Evolutionary conservation across 1,139 yeast genomes (phyloP).

Genomic region (Debaryomyces singareniensis): DNA sequence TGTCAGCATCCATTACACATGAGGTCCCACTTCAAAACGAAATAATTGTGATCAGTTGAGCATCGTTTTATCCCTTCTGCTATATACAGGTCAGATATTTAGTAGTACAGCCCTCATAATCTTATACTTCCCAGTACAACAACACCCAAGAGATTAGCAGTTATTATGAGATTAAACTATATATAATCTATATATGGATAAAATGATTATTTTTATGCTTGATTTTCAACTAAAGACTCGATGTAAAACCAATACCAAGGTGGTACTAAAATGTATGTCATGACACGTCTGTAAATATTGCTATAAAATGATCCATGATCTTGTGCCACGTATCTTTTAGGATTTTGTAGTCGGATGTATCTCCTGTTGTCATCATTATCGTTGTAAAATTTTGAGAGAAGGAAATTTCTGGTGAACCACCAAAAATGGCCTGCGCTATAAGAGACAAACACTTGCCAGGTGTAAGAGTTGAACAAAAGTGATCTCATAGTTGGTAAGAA

Average conservation of each 20-base stretch:
- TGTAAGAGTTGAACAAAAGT: constrained; percentile 7
- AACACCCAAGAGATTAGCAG: too few species aligned
- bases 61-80: too few species aligned
- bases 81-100: too few species aligned
- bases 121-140: too few species aligned
- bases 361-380: constrained; percentile 14
- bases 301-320: constrained; percentile 9
- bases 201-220: background rate
- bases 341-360: constrained; percentile 9
- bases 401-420: constrained; percentile 29
- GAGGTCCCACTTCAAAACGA: background rate
- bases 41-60: too few species aligned
- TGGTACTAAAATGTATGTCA: constrained; percentile 21
- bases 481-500: background rate
- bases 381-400: constrained; percentile 14
- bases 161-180: background rate
- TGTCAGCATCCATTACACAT: background rate
- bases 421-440: constrained; percentile 28
- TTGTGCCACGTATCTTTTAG: constrained; percentile 10
- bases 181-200: background rate
- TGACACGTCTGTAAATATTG: constrained; percentile 5
- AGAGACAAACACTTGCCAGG: constrained; percentile 17
- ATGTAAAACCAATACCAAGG: constrained; percentile 35
- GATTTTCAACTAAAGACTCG: constrained; percentile 6
- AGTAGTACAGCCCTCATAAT: too few species aligned